Conservation (phyloP, 108 stramenopile genomes). For the Stephanodiscus triporus region DNA sequence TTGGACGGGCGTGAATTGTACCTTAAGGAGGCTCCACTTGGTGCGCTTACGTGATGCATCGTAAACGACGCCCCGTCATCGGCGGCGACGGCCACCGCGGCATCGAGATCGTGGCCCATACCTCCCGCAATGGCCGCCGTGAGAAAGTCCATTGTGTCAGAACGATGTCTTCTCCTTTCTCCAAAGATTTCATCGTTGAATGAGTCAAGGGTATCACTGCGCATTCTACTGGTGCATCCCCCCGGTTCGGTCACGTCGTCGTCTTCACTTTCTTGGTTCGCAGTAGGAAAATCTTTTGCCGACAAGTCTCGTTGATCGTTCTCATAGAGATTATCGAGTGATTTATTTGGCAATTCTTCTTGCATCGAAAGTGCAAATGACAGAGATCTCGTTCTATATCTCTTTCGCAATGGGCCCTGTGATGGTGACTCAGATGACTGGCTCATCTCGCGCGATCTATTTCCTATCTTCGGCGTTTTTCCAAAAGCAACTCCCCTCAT, state of each 20-base stretch:
- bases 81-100: slow-evolving; percentile 36
- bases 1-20: slow-evolving; percentile 9
- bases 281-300: neutral
- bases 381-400: slow-evolving; percentile 37
- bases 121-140: slow-evolving; percentile 52
- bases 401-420: slow-evolving; percentile 29
- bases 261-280: slow-evolving; percentile 8
- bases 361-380: slow-evolving; percentile 20
- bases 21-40: slow-evolving; percentile 40
- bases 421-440: slow-evolving; percentile 15
- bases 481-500: slow-evolving; percentile 21
- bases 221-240: slow-evolving; percentile 7
- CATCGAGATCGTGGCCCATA: slow-evolving; percentile 50
- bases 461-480: slow-evolving; percentile 48
- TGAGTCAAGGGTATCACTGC: slow-evolving; percentile 41
- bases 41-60: slow-evolving; percentile 45
- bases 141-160: slow-evolving; percentile 51
- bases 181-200: slow-evolving; percentile 22
- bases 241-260: slow-evolving; percentile 28
- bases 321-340: neutral
- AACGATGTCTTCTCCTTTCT: slow-evolving; percentile 20
- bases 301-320: neutral
- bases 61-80: slow-evolving; percentile 38
- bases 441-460: slow-evolving; percentile 22
- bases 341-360: neutral